Base-by-base conservation (phyloP, 768 basidiomycete species). In the Pisolithus albus region DNA sequence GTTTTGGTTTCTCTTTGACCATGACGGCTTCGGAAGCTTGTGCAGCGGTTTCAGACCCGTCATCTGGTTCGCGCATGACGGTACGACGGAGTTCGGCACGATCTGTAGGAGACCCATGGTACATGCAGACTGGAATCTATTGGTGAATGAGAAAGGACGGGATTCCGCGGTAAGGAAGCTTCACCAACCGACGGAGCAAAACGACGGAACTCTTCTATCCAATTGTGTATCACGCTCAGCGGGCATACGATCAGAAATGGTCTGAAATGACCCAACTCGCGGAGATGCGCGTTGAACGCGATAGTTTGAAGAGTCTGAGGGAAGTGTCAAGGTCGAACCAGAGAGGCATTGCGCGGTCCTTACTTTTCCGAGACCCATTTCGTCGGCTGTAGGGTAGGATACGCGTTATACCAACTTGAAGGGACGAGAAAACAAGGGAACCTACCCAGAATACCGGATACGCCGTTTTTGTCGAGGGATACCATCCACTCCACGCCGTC, bases 401-500 rank as follows among this genome's bases (percentile, higher is more conserved):
- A 9, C 32, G 40, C 30, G 21, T 21, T 2, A 40, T 7, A 11
- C 7, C 16, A 13, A 8, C n/a, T 54, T 19, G 46, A 38, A 15
- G 2, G 64, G 38, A 60, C 60, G 39, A 69, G 32, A 9, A 56
- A 64, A 43, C 30, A 19, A n/a, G 13, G 24, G 32, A 13, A 64
- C 78, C 34, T 53, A 86, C 85, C 86, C 38, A 90, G 59, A 52
- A 90, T 90, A 0, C 88, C 88, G 0, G 83, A 84, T 19, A 90
- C 85, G 0, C 88, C 88, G 59, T 92, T 92, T 67, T 88, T 80
- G 64, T 91, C 85, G 15, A 96, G 69, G 10, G 83, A 83, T 1
- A 88, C 84, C 88, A 96, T 88, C 95, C 95, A 97, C 55, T 94
- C 88, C 15, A 96, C 79, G 0, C 95, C 95, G 47, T 93, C 89